A percentile compares a stretch with the other conserved stretches of the same genome.
Evolutionary conservation across 2,329 filamentous ascomycete species (phyloP).

Genomic region (Aspergillus piperis): DNA sequence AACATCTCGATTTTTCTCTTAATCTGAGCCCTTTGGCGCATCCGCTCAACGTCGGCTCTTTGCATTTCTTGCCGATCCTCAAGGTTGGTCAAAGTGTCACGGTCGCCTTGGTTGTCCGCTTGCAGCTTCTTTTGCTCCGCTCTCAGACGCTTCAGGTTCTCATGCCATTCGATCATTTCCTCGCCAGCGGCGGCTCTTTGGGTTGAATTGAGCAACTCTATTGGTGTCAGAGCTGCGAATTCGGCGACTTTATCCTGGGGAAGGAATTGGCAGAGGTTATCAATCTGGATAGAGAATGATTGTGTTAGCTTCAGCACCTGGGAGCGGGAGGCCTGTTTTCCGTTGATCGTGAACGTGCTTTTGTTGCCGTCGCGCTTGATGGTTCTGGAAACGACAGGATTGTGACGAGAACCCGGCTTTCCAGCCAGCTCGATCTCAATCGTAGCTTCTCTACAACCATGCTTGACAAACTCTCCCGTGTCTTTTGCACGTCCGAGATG

Average conservation of each 20-base stretch:
- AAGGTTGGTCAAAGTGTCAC: slow-evolving; percentile 65
- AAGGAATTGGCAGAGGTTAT: slow-evolving; percentile 96
- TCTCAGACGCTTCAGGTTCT: slow-evolving; percentile 70
- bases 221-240: slow-evolving; percentile 79
- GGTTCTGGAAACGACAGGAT: slow-evolving; percentile 71
- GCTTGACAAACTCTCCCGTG: slow-evolving; percentile 88
- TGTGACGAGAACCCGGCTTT: slow-evolving; percentile 55
- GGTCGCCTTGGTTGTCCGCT: slow-evolving; percentile 58
- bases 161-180: slow-evolving; percentile 78
- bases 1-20: slow-evolving; percentile 66
- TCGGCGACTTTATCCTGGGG: slow-evolving; percentile 95
- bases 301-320: slow-evolving; percentile 67
- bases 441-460: slow-evolving; percentile 72
- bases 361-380: slow-evolving; percentile 83
- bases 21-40: slow-evolving; percentile 72
- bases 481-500: slow-evolving; percentile 84
- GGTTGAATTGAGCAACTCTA: slow-evolving; percentile 81
- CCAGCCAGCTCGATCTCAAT: slow-evolving; percentile 90
- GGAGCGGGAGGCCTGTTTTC: slow-evolving; percentile 61
- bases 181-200: slow-evolving; percentile 82
- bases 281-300: slow-evolving; percentile 84
- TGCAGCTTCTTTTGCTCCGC: slow-evolving; percentile 67
- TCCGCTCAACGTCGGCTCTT: slow-evolving; percentile 78
- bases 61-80: slow-evolving; percentile 73
- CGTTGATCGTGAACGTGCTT: slow-evolving; percentile 76